phyloP scores from a whole-genome alignment of 176 grass and related monocot species.

The Pontederia crassipes region DNA sequence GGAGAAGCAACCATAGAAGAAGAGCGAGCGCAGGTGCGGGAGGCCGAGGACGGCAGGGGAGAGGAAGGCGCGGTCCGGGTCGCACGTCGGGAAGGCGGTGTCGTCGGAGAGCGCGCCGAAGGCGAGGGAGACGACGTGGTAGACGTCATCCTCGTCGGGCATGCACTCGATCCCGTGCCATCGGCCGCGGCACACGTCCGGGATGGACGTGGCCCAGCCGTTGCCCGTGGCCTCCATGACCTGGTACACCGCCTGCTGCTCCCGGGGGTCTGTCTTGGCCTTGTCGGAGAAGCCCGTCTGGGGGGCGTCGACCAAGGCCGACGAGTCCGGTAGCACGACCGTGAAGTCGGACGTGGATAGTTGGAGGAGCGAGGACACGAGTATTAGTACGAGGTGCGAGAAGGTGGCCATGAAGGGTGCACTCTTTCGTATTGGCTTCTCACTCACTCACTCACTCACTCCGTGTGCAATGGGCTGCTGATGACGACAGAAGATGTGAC shows the following conservation, averaged over 20 bases:
- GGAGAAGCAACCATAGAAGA: slow-evolving; percentile 94
- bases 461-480: neutral
- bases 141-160: slow-evolving; percentile 46
- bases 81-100: slow-evolving; percentile 86
- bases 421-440: too few species aligned
- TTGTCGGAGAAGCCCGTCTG: slow-evolving; percentile 49
- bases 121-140: slow-evolving; percentile 82
- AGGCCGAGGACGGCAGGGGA: slow-evolving; percentile 60
- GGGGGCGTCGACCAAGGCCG: slow-evolving; percentile 38
- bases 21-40: slow-evolving; percentile 73
- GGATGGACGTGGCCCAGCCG: slow-evolving; percentile 50
- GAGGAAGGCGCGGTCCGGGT: slow-evolving; percentile 29
- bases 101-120: slow-evolving; percentile 94
- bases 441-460: too few species aligned
- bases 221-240: slow-evolving; percentile 81
- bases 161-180: slow-evolving; percentile 99
- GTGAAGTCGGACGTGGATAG: slow-evolving; percentile 51
- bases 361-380: neutral
- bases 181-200: slow-evolving; percentile 75
- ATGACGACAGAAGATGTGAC: neutral
- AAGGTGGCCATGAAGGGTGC: neutral
- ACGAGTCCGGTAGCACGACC: slow-evolving; percentile 68
- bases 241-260: slow-evolving; percentile 71
- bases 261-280: slow-evolving; percentile 50
- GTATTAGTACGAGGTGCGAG: neutral